A percentile compares a stretch with the other conserved stretches of the same genome.
These are phyloP conservation scores for Panus rudis DNA, from an alignment of 768 basidiomycete species.

Conservation along the genomic window DNA sequence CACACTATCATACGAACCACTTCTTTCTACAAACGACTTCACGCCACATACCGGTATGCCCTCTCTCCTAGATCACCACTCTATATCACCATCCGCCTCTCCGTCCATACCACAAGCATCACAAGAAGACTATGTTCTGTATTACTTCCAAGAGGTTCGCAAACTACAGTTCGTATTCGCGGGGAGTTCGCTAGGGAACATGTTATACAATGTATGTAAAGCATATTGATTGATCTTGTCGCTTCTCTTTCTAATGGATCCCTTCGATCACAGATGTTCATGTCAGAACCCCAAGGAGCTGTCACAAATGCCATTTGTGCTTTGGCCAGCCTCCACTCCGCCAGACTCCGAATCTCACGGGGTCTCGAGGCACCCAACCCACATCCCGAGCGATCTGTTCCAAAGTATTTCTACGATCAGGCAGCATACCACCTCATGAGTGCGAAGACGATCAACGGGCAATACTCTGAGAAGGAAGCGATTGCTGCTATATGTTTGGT, in stretches of 20 bases:
- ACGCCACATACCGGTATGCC: too few relatives aligned
- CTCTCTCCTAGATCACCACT: constrained; percentile 12
- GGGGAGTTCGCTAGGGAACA: constrained; percentile 52
- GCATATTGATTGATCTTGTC: constrained; percentile 3
- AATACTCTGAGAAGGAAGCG: constrained; percentile 62
- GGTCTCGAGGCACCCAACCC: constrained; percentile 48
- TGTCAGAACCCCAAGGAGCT: constrained; percentile 61
- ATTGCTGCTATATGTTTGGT: constrained; percentile 75
- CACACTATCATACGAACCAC: too few relatives aligned
- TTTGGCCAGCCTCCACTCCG: constrained; percentile 65
- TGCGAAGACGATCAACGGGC: constrained; percentile 45
- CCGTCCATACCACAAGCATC: constrained; percentile 26
- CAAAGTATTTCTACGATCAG: constrained; percentile 61
- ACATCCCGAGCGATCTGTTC: constrained; percentile 49
- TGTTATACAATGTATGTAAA: constrained; percentile 55
- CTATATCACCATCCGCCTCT: too few relatives aligned
- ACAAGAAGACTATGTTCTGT: constrained; percentile 55
- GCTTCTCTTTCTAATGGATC: constrained; percentile 4
- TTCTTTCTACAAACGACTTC: too few relatives aligned
- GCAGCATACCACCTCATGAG: constrained; percentile 56
- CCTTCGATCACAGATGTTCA: constrained; percentile 37
- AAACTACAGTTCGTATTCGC: constrained; percentile 62
- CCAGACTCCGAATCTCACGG: constrained; percentile 51
- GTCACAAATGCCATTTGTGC: constrained; percentile 71
- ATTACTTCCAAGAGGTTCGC: constrained; percentile 71